phyloP scores from a whole-genome alignment of 2,329 filamentous ascomycete genomes.

The Trichoderma afroharzianum region DNA sequence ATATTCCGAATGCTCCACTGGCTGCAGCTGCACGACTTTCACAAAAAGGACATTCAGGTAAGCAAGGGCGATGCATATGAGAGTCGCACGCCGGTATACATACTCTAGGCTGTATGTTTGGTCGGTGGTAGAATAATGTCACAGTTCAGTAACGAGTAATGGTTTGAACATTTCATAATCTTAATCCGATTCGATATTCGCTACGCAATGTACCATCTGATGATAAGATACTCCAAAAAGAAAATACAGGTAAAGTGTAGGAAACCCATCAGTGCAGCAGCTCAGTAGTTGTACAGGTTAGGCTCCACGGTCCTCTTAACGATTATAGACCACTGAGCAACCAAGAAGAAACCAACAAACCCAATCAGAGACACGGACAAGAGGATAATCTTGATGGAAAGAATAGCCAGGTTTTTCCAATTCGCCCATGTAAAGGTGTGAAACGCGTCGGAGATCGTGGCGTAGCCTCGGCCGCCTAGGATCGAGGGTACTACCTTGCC shows the following conservation, averaged over 20 bases:
- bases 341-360: not conserved
- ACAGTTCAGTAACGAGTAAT: not conserved
- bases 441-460: constrained; percentile 75
- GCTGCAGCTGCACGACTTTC: not conserved
- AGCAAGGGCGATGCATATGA: not conserved
- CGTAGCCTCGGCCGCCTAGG: constrained; percentile 66
- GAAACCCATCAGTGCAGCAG: not conserved
- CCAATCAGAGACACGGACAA: constrained; percentile 47
- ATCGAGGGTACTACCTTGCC: constrained; percentile 70
- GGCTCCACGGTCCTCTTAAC: not conserved
- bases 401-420: constrained; percentile 55
- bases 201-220: not conserved
- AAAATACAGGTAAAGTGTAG: not conserved
- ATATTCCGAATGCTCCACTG: not conserved
- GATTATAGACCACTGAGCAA: not conserved
- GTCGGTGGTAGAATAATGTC: not conserved
- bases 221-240: not conserved
- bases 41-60: not conserved
- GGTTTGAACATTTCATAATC: not conserved
- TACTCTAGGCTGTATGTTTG: not conserved
- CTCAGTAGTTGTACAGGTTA: not conserved
- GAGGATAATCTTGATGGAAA: constrained; percentile 68
- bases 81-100: not conserved
- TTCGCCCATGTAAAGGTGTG: constrained; percentile 68
- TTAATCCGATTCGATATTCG: not conserved